Base-by-base conservation (phyloP, 2,329 filamentous ascomycete genomes). In the Trichoderma aggressivum region DNA sequence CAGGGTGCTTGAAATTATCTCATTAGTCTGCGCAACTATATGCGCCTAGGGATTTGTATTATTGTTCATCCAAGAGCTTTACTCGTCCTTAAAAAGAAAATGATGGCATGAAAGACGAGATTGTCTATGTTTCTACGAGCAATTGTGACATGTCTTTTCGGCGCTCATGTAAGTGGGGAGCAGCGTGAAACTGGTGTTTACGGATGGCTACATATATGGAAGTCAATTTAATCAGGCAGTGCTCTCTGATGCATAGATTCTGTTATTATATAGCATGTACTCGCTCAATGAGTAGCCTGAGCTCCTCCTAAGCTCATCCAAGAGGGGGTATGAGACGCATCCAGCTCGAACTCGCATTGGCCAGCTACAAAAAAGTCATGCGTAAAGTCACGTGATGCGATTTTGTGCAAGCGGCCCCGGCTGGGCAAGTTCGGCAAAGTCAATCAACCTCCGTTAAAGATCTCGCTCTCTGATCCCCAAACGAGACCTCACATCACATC, bases 401-500 rank as follows among this genome's bases (percentile, higher is more conserved):
- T 43, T 71, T 71, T 53, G 32, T 62, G 5, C 63, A 75, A 76
- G 74, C 74, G 74, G 70, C 75, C 79, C 79, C 78, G 77, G 72
- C 74, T 74, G 72, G 78, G 74, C 76, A 78, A 75, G 78, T 83
- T 83, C 81, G 82, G 84, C 80, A 83, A 82, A 83, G 81, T 82
- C 79, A 80, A 79, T 80, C 82, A 82, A 61, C 67, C 81, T 81
- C 81, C 77, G 79, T 80, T 76, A 77, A 84, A 81, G 80, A 84
- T 85, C 82, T 83, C 82, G 77, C 81, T 84, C 83, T 84, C 81
- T 82, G 84, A 83, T 84, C 82, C 82, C 79, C 80, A 78, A 60
- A 70, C 55, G 78, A 82, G 78, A 82, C 80, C 79, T 78, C 80
- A 81, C 82, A 79, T 82, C 79, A 85, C 79, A 81, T 79, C 83